Evolutionary conservation across 2,329 filamentous ascomycete genomes (phyloP), one percentile per base, ranked within the genome.

Genomic region (Fonsecaea erecta): DNA sequence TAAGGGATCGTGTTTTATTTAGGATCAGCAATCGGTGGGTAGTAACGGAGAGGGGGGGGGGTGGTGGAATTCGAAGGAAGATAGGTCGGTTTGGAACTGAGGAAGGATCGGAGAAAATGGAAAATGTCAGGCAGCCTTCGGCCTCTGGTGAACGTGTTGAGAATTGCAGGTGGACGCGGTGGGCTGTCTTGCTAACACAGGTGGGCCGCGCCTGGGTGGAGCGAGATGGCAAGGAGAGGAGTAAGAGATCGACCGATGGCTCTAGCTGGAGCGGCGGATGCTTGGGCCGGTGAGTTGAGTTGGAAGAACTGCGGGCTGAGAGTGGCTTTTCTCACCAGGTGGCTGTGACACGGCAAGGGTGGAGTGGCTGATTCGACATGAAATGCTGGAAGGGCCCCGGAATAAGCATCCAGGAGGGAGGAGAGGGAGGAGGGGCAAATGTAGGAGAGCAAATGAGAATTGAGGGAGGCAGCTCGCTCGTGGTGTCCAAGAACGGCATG

Each of bases 1-100:
- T 48, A 48, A 48, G 43, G 43, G 43, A 48, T 21, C 18, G 18
- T 24, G 43, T 48, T 48, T 48, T 48, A 48, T 48, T 48, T 48
- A 48, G 43, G 43, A 48, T 48, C 43, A 48, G 43, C 43, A 48
- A 48, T 48, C 43, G 43, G 43, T 24, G 43, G 43, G 43, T 48
- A 48, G 18, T 12, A 24, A 48, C 43, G 43, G 43, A 18, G 32
- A 32, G 35, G n/a, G n/a, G n/a, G n/a, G n/a, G n/a, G n/a, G n/a
- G n/a, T n/a, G 37, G 18, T 48, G 43, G 43, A 48, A 48, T 24
- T 48, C 21, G 18, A 48, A 48, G 7, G 18, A 21, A 21, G 43
- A 18, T 24, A 48, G 12, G 21, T 48, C 7, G 18, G 5, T 8
- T 24, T 48, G 43, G 43, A 48, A 24, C 43, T 24, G 43, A 48